Evolutionary conservation across 2,329 filamentous ascomycete genomes (phyloP).

Genomic region (Aspergillus arachidicola): DNA sequence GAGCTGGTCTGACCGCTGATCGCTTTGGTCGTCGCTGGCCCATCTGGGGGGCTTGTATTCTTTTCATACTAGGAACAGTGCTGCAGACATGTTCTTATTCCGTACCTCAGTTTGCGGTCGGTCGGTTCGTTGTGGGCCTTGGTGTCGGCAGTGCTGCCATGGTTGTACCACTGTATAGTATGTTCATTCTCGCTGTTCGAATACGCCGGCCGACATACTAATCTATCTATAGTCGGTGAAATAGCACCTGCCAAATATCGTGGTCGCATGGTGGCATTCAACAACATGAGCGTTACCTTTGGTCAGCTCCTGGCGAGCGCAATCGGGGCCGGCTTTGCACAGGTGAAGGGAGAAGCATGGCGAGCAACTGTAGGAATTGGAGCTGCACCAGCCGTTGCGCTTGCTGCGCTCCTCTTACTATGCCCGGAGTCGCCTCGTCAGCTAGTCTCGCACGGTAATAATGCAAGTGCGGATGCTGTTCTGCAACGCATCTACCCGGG

Average conservation of each 20-base stretch:
- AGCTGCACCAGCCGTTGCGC: background rate
- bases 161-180: constrained; percentile 40
- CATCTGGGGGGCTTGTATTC: constrained; percentile 51
- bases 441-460: background rate
- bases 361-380: background rate
- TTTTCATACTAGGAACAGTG: constrained; percentile 43
- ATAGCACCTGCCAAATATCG: background rate
- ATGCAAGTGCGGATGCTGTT: background rate
- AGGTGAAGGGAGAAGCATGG: background rate
- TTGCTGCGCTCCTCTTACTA: background rate
- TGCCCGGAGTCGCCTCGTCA: background rate
- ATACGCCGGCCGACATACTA: background rate
- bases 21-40: constrained; percentile 67
- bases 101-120: constrained; percentile 47
- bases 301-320: background rate
- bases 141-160: constrained; percentile 53
- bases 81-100: constrained; percentile 38
- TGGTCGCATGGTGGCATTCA: constrained; percentile 1
- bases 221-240: background rate
- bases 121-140: constrained; percentile 52
- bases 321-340: background rate
- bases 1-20: constrained; percentile 61
- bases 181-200: background rate
- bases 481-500: background rate
- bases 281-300: constrained; percentile 2